Evolutionary conservation across 495 filamentous ascomycete genomes (phyloP), one percentile per base, ranked within the genome.

Genomic region (Cercophora scortea): DNA sequence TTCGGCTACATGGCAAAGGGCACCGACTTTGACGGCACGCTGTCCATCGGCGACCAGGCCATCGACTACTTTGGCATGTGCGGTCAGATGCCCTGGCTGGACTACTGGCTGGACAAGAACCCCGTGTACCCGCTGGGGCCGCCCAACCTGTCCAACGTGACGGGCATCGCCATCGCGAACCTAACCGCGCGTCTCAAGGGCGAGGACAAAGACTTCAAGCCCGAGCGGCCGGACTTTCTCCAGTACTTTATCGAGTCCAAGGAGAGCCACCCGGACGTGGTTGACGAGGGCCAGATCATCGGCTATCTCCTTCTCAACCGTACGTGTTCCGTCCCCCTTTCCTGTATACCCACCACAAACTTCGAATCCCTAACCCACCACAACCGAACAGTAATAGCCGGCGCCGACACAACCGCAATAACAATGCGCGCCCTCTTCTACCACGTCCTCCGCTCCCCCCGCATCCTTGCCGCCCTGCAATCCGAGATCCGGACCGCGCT

Each of bases 321-420:
- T 61, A 32, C 7, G 54, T n/a, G n/a, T 51, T 41, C n/a, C 44
- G 12, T 6, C 11, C 17, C 9, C 15, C 25, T 25, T 7, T 33
- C 1, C 18, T 12, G 5, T 42, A 7, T 6, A 16, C 35, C n/a
- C 10, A 8, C 36, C 16, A 32, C 33, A 13, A 1, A 15, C 47
- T 25, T 25, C 25, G 5, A 25, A 25, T 5, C 25, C 25, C 38
- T n/a, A 12, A 43, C 47, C 15, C 32, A 45, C 16, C 6, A 17
- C 0, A 16, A 43, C n/a, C 33, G 6, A 42, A 33, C 18, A 61
- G 63, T 79, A 40, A 66, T 69, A 42, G 75, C 75, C 7, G 76
- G 62, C 42, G 48, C 70, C 61, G 65, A 72, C 61, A 72, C 71
- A 2, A 77, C 70, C 2, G 71, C 69, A 17, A 70, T 70, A 17